Evolutionary conservation across 768 basidiomycete genomes (phyloP).

Genomic region (Boletus rex-veris): DNA sequence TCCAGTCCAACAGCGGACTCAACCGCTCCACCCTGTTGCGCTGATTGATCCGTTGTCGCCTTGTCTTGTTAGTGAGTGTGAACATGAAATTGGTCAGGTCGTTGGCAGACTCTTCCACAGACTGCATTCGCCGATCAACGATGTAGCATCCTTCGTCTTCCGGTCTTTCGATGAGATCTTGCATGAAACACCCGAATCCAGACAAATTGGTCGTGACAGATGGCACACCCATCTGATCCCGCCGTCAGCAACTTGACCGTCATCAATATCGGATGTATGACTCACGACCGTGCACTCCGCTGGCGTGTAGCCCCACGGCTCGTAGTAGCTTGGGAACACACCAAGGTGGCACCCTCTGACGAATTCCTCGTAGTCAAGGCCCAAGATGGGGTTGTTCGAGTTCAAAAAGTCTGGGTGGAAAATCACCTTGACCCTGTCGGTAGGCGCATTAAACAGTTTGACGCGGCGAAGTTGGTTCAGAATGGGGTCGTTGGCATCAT

Average conservation of each 20-base stretch:
- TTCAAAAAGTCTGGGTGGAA: constrained; percentile 99
- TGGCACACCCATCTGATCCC: constrained; percentile 88
- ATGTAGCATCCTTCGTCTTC: constrained; percentile 97
- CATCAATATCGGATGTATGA: constrained; percentile 10
- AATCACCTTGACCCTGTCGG: constrained; percentile 93
- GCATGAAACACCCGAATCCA: constrained; percentile 98
- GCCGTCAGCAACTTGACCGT: constrained; percentile 8
- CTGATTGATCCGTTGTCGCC: constrained; percentile 98
- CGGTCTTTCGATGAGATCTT: constrained; percentile 92
- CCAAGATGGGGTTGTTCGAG: constrained; percentile 95
- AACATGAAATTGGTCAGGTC: constrained; percentile 77
- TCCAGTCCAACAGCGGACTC: constrained; percentile 94
- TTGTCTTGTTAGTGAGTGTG: constrained; percentile 72
- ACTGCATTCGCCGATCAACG: constrained; percentile 85
- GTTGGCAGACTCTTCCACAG: constrained; percentile 87
- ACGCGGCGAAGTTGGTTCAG: constrained; percentile 93
- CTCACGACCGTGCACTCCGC: constrained; percentile 97
- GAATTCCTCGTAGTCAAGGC: constrained; percentile 98
- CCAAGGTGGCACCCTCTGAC: constrained; percentile 97
- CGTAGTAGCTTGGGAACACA: constrained; percentile 97
- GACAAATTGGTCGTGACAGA: constrained; percentile 97
- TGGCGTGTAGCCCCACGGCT: constrained; percentile 95
- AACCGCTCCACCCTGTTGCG: constrained; percentile 96
- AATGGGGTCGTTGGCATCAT: constrained; percentile 89
- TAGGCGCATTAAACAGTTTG: constrained; percentile 83